phyloP scores from a whole-genome alignment of 805 yeast species.

The Teunomyces lycoperdinae region DNA sequence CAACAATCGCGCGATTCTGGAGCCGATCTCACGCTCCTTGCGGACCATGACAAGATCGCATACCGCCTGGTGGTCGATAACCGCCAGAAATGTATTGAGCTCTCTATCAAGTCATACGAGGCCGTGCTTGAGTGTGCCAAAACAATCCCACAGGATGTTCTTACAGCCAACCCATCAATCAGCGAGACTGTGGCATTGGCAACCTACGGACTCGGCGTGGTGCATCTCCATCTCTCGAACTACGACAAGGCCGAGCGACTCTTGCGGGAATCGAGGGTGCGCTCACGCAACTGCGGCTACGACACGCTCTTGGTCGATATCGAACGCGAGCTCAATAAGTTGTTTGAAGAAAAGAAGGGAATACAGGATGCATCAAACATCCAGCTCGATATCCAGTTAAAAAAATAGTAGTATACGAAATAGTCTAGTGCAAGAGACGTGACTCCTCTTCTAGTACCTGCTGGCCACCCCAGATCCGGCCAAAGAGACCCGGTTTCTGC shows the following conservation, averaged over 20 bases:
- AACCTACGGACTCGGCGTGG: conserved; percentile 82
- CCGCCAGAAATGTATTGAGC: conserved; percentile 24
- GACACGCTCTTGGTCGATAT: conserved; percentile 60
- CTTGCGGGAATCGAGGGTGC: conserved; percentile 64
- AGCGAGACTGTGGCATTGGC: conserved; percentile 75
- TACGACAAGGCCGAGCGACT: conserved; percentile 56
- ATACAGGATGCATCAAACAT: conserved; percentile 12
- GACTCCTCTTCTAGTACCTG: conserved; percentile 1
- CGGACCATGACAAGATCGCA: conserved; percentile 27
- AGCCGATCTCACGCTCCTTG: conserved; percentile 1
- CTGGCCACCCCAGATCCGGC: not conserved
- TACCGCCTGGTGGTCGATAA: conserved; percentile 17
- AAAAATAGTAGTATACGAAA: conserved; percentile 5
- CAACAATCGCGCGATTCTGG: conserved; percentile 4
- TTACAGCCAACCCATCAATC: conserved; percentile 24
- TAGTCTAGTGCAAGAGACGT: not conserved
- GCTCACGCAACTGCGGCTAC: conserved; percentile 67
- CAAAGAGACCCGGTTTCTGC: conserved; percentile 9
- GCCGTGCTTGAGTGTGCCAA: conserved; percentile 34
- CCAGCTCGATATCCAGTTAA: conserved; percentile 26
- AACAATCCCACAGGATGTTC: conserved; percentile 24
- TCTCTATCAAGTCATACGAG: conserved; percentile 33
- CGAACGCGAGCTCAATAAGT: conserved; percentile 61
- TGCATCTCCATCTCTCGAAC: conserved; percentile 58
- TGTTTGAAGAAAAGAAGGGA: conserved; percentile 36